Evolutionary conservation across 345 rosid genomes (phyloP).

Genomic region (Lepidium sativum): DNA sequence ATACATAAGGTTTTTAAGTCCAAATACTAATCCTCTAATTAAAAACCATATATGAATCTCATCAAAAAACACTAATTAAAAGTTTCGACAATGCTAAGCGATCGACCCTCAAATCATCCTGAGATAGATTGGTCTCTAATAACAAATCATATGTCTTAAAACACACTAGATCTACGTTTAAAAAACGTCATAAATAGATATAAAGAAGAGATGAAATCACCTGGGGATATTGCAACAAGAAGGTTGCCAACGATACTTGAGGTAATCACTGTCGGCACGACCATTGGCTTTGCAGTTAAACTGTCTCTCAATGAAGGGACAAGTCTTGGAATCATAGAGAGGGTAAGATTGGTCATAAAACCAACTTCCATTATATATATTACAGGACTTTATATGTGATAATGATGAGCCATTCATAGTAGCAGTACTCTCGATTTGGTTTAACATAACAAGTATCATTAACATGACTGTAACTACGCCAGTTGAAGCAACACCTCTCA

Average conservation of each 20-base stretch:
- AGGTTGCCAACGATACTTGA: conserved; percentile 66
- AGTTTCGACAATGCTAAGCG: too few relatives aligned
- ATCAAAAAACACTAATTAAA: too few relatives aligned
- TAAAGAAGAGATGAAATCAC: conserved; percentile 20
- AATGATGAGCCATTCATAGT: not conserved
- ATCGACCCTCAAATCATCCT: too few relatives aligned
- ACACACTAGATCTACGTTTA: too few relatives aligned
- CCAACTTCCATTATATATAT: conserved; percentile 53
- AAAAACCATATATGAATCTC: not conserved
- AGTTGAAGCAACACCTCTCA: conserved; percentile 17
- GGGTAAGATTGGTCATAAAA: conserved; percentile 47
- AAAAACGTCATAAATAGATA: too few relatives aligned
- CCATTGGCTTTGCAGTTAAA: conserved; percentile 54
- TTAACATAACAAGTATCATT: conserved; percentile 12
- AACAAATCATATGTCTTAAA: too few relatives aligned
- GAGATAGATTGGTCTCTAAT: too few relatives aligned
- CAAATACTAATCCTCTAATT: not conserved
- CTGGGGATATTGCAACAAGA: conserved; percentile 40
- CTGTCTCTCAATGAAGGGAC: conserved; percentile 43
- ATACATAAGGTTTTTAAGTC: not conserved
- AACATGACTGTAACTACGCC: conserved; percentile 8
- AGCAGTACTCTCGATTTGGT: conserved; percentile 18
- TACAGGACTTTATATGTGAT: not conserved
- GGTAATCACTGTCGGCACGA: conserved; percentile 49
- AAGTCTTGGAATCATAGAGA: conserved; percentile 34